Evolutionary conservation across 2,329 filamentous ascomycete species (phyloP), one percentile per base, ranked within the genome.

Genomic region (Aspergillus pseudonomiae): DNA sequence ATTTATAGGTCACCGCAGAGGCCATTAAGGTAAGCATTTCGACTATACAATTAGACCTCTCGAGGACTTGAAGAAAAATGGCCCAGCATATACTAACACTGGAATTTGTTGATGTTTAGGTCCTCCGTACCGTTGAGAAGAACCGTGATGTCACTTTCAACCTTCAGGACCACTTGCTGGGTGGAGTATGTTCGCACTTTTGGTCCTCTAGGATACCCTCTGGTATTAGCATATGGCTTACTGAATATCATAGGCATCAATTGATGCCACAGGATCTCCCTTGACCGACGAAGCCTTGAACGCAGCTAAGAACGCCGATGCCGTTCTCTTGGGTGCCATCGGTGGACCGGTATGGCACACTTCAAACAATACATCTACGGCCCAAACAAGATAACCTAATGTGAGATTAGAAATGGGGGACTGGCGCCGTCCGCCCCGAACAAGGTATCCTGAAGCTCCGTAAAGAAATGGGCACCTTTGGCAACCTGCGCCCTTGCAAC

Each of bases 401-500:
- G 32, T 55, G 45, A 46, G 24, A 50, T 48, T 61, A 87, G 84
- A 88, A 97, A 92, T 98, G 94, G 93, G 94, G 94, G 65, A 95
- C 93, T 36, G 92, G 92, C 70, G 81, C 88, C 63, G 90, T 97
- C 67, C 92, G 94, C 52, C 94, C 94, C 1, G 94, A 98, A 79
- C 92, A 97, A 81, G 94, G 94, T 65, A 89, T 98, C 73, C 89
- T 98, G 66, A 87, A 84, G 70, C 91, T 98, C 60, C 93, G 94
- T 81, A 97, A 96, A 81, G 92, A 97, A 81, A 91, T 98, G 85
- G 86, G 87, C 75, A 93, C 94, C 62, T 98, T 96, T 81, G 94
- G 94, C 71, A 98, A 98, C 86, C 89, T 98, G 63, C 90, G 94
- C 6, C 94, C 94, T 11, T 98, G 94, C 86, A 96, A 92, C 86